Conservation (phyloP, 2,329 filamentous ascomycete genomes). For the Penicillium sp. region DNA sequence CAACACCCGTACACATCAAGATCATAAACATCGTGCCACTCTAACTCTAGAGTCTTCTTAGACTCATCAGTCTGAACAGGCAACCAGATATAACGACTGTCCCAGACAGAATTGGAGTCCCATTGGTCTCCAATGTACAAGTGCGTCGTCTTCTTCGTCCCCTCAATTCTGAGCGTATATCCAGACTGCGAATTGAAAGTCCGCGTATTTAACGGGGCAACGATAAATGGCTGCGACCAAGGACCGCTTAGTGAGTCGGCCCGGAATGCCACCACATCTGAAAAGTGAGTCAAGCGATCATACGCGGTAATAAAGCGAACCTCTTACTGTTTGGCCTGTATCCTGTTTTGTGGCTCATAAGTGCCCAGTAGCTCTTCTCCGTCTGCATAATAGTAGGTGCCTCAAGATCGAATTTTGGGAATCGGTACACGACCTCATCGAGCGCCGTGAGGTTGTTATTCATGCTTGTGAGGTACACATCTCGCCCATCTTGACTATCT, state of each 20-base stretch:
- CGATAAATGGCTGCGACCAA: slow-evolving; percentile 49
- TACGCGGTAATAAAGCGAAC: rapidly evolving
- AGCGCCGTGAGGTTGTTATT: slow-evolving; percentile 47
- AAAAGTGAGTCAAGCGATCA: neutral
- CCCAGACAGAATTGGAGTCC: slow-evolving; percentile 51
- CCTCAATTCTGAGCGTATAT: slow-evolving; percentile 43
- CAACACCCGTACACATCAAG: slow-evolving; percentile 37
- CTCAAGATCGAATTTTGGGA: slow-evolving; percentile 53
- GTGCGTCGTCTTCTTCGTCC: slow-evolving; percentile 43
- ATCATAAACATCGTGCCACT: slow-evolving; percentile 52
- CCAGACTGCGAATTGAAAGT: slow-evolving; percentile 49
- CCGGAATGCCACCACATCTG: slow-evolving; percentile 49
- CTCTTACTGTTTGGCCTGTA: slow-evolving; percentile 50
- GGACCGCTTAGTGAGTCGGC: slow-evolving; percentile 45
- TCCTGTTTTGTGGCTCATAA: slow-evolving; percentile 57
- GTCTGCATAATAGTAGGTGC: slow-evolving; percentile 55
- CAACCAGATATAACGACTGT: slow-evolving; percentile 51
- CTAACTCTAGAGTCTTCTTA: slow-evolving; percentile 43
- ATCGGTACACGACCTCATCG: slow-evolving; percentile 47
- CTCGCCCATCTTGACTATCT: slow-evolving; percentile 47
- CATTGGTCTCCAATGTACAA: slow-evolving; percentile 48
- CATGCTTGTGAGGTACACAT: slow-evolving; percentile 50
- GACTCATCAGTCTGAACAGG: slow-evolving; percentile 47
- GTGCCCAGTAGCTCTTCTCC: slow-evolving; percentile 50
- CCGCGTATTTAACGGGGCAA: slow-evolving; percentile 45